Conservation (phyloP, 768 basidiomycete species). For the Tulasnella sp. region DNA sequence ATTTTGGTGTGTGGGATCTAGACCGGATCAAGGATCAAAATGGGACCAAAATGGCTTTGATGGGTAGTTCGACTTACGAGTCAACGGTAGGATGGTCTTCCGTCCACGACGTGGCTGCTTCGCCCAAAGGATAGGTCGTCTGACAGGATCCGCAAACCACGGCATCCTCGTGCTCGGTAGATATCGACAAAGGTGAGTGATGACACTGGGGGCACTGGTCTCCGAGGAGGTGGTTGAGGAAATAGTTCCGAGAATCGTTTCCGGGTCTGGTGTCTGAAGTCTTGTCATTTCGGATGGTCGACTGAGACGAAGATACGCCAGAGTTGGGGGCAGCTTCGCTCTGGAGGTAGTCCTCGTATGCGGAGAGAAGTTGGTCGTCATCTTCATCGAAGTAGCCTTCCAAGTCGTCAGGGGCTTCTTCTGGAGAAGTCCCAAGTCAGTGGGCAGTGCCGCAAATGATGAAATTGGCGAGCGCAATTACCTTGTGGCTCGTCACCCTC, state of each 20-base stretch:
- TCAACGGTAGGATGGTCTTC: not conserved
- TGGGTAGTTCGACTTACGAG: not conserved
- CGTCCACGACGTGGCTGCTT: constrained; percentile 10
- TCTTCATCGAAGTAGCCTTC: constrained; percentile 10
- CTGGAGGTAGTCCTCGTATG: constrained; percentile 9
- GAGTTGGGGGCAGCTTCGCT: not conserved
- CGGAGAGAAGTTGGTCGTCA: constrained; percentile 6
- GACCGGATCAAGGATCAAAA: not conserved
- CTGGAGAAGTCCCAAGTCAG: not conserved
- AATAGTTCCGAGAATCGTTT: not conserved
- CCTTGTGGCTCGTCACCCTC: not conserved
- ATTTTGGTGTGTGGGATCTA: not conserved
- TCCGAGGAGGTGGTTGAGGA: constrained; percentile 13
- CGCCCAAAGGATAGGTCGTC: constrained; percentile 10
- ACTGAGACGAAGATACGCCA: not conserved
- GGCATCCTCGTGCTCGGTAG: not conserved
- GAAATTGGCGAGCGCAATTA: not conserved
- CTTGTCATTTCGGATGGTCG: not conserved
- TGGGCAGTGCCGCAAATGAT: not conserved
- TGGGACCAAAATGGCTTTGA: not conserved
- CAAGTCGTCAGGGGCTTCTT: not conserved
- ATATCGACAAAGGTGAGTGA: not conserved
- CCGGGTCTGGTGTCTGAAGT: not conserved
- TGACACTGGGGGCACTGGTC: constrained; percentile 8
- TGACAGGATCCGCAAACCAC: constrained; percentile 5